Conservation (phyloP, 192 early-diverging fungal genomes). For the Backusella psychrophila region DNA sequence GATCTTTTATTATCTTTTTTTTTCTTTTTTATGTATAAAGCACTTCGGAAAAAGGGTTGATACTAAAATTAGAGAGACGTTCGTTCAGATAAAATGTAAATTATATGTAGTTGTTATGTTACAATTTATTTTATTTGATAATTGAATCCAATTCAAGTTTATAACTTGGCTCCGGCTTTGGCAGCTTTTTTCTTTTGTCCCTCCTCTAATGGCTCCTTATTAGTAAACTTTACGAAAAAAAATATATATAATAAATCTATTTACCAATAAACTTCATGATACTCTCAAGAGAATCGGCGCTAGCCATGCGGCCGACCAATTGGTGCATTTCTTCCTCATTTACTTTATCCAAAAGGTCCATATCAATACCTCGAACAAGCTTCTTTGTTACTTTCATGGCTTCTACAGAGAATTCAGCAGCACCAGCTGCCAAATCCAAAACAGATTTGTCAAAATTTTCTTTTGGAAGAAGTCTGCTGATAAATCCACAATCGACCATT, state of each 20-base stretch:
- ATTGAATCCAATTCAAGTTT: background rate
- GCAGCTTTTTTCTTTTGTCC: background rate
- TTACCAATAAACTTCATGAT: constrained; percentile 25
- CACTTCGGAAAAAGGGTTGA: background rate
- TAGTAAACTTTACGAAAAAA: background rate
- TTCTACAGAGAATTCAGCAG: constrained; percentile 51
- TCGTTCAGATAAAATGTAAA: background rate
- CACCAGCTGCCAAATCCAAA: constrained; percentile 42
- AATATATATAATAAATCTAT: background rate
- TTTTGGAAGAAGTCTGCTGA: constrained; percentile 47
- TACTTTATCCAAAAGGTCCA: constrained; percentile 43
- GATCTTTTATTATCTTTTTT: constrained; percentile 5
- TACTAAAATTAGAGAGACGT: background rate
- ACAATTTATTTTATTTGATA: background rate
- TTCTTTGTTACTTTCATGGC: constrained; percentile 58
- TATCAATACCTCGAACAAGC: constrained; percentile 46
- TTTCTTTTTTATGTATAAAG: background rate
- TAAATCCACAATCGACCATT: constrained; percentile 54
- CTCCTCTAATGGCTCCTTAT: background rate
- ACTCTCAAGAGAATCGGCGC: constrained; percentile 19
- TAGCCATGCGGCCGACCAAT: constrained; percentile 41
- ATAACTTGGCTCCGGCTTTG: background rate
- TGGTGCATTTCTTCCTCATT: constrained; percentile 56
- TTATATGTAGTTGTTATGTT: background rate
- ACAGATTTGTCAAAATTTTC: constrained; percentile 50